Evolutionary conservation across 1,139 yeast genomes (phyloP), one percentile per base, ranked within the genome.

Genomic region (Hemisphaericaspora lyxosophila): DNA sequence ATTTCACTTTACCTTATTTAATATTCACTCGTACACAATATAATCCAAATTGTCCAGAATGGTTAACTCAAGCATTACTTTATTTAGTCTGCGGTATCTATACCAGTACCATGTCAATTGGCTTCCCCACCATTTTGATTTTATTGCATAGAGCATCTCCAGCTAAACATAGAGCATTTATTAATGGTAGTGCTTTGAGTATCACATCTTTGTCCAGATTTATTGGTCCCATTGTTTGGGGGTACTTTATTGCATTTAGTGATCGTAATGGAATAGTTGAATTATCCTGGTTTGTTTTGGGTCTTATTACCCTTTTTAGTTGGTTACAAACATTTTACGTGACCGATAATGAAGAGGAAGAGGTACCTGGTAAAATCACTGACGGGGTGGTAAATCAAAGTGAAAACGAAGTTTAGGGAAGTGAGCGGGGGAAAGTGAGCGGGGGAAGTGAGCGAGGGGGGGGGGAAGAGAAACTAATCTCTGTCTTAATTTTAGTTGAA

Each of bases 161-260:
- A 5, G 64, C 74, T n/a, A 60, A 66, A 40, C 73, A 75, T 49
- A 57, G 81, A 34, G 78, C 78, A 0, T 65, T 73, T 43, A 64
- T 76, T 27, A 76, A 76, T 52, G 78, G 79, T n/a, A 59, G 71
- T 11, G 64, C 78, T 2, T 59, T 75, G 48, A 70, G 77, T 42
- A 64, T 75, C 32, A 63, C 74, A 15, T 72, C 85, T 0, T 58
- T 74, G 27, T 82, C 85, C 0, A 57, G 86, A 44, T 80, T 76
- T 39, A 32, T 75, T 1, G 85, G 82, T 4, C 87, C 87, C 0
- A 55, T 79, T 14, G 29, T 67, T 2, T 79, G 83, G 81, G 86
- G 86, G 7, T 61, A 58, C 37, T 49, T 80, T 31, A 78, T 80
- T 73, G 64, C 81, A 2, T 61, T 61, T 45, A 70, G 73, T 22